phyloP scores from a whole-genome alignment of 1,284 basidiomycete genomes.

The Ustilago lituana region DNA sequence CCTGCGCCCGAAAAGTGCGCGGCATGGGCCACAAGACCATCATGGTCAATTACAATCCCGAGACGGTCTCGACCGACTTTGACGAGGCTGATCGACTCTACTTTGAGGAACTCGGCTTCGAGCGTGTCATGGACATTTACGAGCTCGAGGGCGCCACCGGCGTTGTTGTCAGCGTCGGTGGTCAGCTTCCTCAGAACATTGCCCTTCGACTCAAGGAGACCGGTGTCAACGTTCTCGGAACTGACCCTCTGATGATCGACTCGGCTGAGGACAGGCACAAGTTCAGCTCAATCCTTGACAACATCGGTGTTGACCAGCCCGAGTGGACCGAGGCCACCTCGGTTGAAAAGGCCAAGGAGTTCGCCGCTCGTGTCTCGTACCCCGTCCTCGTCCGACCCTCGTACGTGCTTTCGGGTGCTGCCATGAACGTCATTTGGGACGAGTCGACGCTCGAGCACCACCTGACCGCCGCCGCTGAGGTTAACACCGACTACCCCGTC shows the following conservation, averaged over 20 bases:
- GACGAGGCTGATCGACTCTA: conserved; percentile 98
- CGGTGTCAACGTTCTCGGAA: conserved; percentile 92
- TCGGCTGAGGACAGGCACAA: conserved; percentile 99
- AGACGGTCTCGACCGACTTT: conserved; percentile 99
- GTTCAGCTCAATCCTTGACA: conserved; percentile 95
- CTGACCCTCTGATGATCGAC: conserved; percentile 94
- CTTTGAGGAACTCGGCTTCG: conserved; percentile 97
- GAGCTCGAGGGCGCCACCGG: conserved; percentile 92
- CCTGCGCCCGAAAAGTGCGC: conserved; percentile 89
- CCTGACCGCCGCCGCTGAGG: conserved; percentile 90
- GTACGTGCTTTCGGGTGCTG: conserved; percentile 97
- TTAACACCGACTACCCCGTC: conserved; percentile 96
- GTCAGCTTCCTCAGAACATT: conserved; percentile 87
- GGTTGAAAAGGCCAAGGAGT: conserved; percentile 88
- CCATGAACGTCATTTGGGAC: conserved; percentile 98
- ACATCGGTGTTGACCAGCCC: conserved; percentile 94
- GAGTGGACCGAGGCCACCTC: conserved; percentile 93
- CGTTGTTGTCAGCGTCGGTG: conserved; percentile 95
- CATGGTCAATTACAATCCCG: conserved; percentile 99
- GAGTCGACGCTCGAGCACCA: conserved; percentile 88
- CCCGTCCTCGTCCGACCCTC: conserved; percentile 69
- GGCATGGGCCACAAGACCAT: conserved; percentile 92
- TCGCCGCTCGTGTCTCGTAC: conserved; percentile 81
- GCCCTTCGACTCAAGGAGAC: conserved; percentile 91
- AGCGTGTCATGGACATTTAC: conserved; percentile 99